Evolutionary conservation across 495 filamentous ascomycete genomes (phyloP).

Genomic region (Aspergillus nidulans): DNA sequence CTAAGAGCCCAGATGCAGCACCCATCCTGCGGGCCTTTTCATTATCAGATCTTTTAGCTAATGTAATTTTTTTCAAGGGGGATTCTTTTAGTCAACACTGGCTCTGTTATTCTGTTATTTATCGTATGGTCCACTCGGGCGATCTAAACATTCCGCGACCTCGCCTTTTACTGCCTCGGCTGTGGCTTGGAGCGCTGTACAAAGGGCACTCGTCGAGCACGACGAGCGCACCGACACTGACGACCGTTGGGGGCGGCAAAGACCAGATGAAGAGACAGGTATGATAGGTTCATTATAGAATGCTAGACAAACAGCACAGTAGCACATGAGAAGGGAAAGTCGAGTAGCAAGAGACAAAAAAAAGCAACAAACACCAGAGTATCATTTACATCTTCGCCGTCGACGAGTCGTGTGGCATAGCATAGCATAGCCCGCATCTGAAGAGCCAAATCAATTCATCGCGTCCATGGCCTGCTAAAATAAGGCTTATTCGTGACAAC

Average conservation of each 20-base stretch:
- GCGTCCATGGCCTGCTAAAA: slow-evolving; percentile 30
- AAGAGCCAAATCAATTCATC: slow-evolving; percentile 24
- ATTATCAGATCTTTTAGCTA: slow-evolving; percentile 25
- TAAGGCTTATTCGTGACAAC: slow-evolving; percentile 42
- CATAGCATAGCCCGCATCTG: slow-evolving; percentile 22
- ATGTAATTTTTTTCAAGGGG: neutral
- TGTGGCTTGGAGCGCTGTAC: neutral
- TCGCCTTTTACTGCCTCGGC: neutral
- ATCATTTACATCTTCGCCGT: slow-evolving; percentile 48
- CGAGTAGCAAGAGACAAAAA: slow-evolving; percentile 30
- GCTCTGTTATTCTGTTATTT: neutral
- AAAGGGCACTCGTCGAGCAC: neutral
- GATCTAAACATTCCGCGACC: neutral
- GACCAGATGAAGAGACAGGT: neutral
- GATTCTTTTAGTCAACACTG: neutral
- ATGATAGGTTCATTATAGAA: slow-evolving; percentile 13
- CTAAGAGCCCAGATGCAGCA: slow-evolving; percentile 11
- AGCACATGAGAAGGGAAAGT: slow-evolving; percentile 18
- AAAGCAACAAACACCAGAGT: slow-evolving; percentile 38
- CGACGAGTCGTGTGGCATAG: slow-evolving; percentile 27
- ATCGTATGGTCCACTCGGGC: slow-evolving; percentile 1
- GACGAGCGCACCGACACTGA: no score
- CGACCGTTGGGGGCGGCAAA: neutral
- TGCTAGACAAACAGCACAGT: slow-evolving; percentile 6
- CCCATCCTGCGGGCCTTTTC: slow-evolving; percentile 11